Evolutionary conservation across 345 rosid species (phyloP).

Genomic region (Raphanus sativus): DNA sequence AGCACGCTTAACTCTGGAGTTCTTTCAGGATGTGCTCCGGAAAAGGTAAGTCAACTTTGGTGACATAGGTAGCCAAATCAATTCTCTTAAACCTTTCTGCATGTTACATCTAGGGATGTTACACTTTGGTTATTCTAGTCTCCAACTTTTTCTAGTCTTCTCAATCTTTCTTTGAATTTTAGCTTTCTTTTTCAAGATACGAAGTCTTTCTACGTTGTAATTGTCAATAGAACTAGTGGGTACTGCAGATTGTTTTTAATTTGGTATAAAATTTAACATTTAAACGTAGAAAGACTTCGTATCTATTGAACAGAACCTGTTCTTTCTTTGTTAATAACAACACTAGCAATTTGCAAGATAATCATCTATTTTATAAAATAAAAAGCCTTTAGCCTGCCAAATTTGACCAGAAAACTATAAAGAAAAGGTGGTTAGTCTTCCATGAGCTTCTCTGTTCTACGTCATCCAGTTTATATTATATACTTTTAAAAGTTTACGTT

Average conservation of each 20-base stretch:
- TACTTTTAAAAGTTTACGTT: slow-evolving; percentile 35
- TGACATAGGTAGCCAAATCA: too few relatives aligned
- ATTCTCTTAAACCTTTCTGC: too few relatives aligned
- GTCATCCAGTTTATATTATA: slow-evolving; percentile 32
- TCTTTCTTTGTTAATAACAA: slow-evolving; percentile 1
- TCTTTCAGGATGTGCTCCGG: too few relatives aligned
- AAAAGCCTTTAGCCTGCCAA: slow-evolving; percentile 21
- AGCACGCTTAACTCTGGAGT: too few relatives aligned
- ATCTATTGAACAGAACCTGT: slow-evolving; percentile 6
- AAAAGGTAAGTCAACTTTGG: too few relatives aligned
- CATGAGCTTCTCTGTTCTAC: slow-evolving; percentile 30
- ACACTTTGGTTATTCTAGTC: too few relatives aligned
- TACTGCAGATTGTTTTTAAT: neutral
- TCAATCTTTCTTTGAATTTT: too few relatives aligned
- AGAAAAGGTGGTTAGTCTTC: slow-evolving; percentile 18
- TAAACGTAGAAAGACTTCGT: neutral
- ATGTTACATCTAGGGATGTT: too few relatives aligned
- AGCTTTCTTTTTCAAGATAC: too few relatives aligned
- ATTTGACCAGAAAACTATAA: slow-evolving; percentile 29
- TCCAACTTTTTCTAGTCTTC: too few relatives aligned
- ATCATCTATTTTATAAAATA: neutral
- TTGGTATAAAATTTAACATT: neutral
- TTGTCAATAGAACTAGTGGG: neutral
- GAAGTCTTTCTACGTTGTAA: too few relatives aligned
- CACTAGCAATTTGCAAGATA: slow-evolving; percentile 25